These are phyloP conservation scores for Salvia splendens DNA, from an alignment of 257 asterid genomes.

Conservation along the genomic window DNA sequence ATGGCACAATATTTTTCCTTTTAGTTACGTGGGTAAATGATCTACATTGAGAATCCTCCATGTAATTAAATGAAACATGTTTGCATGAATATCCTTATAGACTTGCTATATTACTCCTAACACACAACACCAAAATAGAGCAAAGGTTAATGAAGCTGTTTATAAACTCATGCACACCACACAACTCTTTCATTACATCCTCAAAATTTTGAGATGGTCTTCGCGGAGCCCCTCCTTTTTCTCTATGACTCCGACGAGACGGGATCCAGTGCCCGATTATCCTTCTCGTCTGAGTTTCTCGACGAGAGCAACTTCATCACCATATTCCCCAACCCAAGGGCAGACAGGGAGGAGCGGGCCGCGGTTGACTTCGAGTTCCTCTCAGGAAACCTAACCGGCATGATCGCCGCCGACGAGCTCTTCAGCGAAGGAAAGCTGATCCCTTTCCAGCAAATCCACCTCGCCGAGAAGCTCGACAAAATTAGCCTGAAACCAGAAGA, in stretches of 20 bases:
- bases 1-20: too few species aligned
- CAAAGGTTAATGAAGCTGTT: conserved; percentile 24
- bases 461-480: conserved; percentile 40
- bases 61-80: too few species aligned
- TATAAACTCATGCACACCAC: conserved; percentile 43
- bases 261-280: conserved; percentile 55
- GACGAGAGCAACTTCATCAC: conserved; percentile 76
- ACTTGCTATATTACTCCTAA: too few species aligned
- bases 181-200: conserved; percentile 9
- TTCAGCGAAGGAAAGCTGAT: conserved; percentile 72
- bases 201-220: conserved; percentile 24
- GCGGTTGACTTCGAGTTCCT: conserved; percentile 71
- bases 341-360: conserved; percentile 34
- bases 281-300: conserved; percentile 84
- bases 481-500: conserved; percentile 44
- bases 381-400: conserved; percentile 40
- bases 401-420: conserved; percentile 78
- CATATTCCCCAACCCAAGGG: conserved; percentile 54
- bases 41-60: too few species aligned
- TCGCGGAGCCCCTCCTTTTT: conserved; percentile 39
- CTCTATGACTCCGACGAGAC: conserved; percentile 36
- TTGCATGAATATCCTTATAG: too few species aligned
- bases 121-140: too few species aligned
- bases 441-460: conserved; percentile 64
- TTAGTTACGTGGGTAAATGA: too few species aligned